Percentiles rank a stretch among this genome's conserved stretches.
Evolutionary conservation across 2,329 filamentous ascomycete genomes (phyloP).

Genomic region (Fusarium anguioides): DNA sequence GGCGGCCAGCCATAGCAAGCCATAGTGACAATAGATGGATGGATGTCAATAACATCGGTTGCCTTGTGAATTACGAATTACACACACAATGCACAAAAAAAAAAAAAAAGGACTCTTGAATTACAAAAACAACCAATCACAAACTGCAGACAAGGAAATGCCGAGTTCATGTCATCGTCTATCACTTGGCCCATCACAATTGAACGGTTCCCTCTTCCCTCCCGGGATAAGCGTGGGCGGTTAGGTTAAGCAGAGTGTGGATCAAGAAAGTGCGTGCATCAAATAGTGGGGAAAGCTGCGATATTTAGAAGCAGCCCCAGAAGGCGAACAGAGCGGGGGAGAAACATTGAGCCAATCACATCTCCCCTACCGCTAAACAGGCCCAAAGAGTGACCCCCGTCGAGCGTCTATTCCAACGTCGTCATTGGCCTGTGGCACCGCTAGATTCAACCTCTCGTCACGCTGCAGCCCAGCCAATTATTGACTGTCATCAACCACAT

Average conservation of each 20-base stretch:
- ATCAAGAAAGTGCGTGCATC: constrained; percentile 40
- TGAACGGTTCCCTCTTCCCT: constrained; percentile 20
- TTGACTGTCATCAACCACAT: constrained; percentile 20
- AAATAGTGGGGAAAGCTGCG: constrained; percentile 19
- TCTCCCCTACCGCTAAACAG: constrained; percentile 19
- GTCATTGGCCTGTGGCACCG: constrained; percentile 42
- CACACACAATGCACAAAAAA: constrained; percentile 10
- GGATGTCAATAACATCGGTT: constrained; percentile 12
- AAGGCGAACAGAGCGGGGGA: constrained; percentile 15
- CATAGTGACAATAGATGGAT: background rate
- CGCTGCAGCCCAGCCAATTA: constrained; percentile 42
- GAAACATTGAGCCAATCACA: constrained; percentile 34
- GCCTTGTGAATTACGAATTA: constrained; percentile 24
- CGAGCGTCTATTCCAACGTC: constrained; percentile 41
- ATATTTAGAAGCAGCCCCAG: constrained; percentile 35
- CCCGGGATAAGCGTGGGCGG: constrained; percentile 38
- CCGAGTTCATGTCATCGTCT: constrained; percentile 34
- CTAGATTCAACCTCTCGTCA: constrained; percentile 37
- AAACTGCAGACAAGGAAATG: constrained; percentile 33
- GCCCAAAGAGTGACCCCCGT: constrained; percentile 13
- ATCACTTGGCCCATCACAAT: constrained; percentile 37
- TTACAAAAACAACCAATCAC: constrained; percentile 33
- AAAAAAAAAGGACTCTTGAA: constrained; percentile 16
- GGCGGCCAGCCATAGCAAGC: constrained; percentile 26
- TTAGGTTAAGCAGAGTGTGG: constrained; percentile 43